phyloP scores from a whole-genome alignment of 2,329 filamentous ascomycete genomes.

The Cladosporium sp. region DNA sequence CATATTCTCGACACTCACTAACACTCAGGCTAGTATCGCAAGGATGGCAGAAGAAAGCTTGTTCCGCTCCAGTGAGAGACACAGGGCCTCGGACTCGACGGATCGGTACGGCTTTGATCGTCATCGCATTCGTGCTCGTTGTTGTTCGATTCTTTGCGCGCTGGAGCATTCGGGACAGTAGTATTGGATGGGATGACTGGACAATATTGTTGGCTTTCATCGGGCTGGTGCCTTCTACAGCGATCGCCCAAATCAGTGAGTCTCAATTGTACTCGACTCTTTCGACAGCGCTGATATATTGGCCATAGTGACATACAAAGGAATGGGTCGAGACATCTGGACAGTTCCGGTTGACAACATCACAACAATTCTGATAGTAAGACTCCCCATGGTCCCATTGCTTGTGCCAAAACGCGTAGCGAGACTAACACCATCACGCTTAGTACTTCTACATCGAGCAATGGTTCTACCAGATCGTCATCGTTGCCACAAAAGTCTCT shows the following conservation, averaged over 20 bases:
- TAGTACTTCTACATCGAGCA: background rate
- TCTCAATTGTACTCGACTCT: background rate
- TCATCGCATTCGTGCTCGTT: background rate
- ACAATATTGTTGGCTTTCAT: background rate
- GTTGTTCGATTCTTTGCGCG: background rate
- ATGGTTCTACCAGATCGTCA: background rate
- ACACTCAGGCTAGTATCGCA: background rate
- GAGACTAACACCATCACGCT: background rate
- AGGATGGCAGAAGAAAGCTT: slow-evolving; percentile 12
- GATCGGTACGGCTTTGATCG: background rate
- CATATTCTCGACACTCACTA: background rate
- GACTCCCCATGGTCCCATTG: background rate
- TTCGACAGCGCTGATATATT: background rate
- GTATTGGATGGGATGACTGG: slow-evolving; percentile 20
- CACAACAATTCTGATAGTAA: background rate
- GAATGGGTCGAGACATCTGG: slow-evolving; percentile 1
- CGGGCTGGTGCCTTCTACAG: background rate
- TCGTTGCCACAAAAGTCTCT: background rate
- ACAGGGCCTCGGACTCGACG: background rate
- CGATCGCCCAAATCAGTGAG: background rate
- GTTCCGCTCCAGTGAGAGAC: background rate
- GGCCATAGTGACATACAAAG: background rate
- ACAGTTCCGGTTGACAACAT: background rate
- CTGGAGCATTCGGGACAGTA: background rate
- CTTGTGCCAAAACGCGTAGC: background rate